Evolutionary conservation across 2,329 filamentous ascomycete genomes (phyloP).

Genomic region (Samsoniella hepiali): DNA sequence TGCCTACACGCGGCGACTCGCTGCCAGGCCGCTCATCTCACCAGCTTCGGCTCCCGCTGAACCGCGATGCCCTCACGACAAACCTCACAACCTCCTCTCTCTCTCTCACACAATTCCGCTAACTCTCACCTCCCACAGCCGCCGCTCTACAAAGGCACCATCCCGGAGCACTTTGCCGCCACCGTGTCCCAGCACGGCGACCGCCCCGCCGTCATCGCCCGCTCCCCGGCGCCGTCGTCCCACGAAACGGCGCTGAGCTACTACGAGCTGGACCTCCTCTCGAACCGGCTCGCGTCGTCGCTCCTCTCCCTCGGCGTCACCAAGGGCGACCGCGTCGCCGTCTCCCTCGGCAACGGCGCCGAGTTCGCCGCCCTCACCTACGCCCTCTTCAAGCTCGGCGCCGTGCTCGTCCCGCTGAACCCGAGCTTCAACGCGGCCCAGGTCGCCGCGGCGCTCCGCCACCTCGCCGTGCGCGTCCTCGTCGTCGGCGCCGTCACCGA

Average conservation of each 20-base stretch:
- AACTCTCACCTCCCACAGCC: slow-evolving; percentile 45
- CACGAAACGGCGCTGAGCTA: slow-evolving; percentile 72
- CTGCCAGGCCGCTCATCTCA: neutral
- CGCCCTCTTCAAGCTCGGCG: slow-evolving; percentile 91
- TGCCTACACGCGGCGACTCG: neutral
- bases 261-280: slow-evolving; percentile 67
- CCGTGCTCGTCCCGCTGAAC: slow-evolving; percentile 88
- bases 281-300: slow-evolving; percentile 71
- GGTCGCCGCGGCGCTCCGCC: slow-evolving; percentile 72
- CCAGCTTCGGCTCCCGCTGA: neutral
- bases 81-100: neutral
- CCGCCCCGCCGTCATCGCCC: slow-evolving; percentile 54
- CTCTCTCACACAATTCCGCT: neutral
- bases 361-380: slow-evolving; percentile 86
- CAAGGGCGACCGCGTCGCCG: slow-evolving; percentile 81
- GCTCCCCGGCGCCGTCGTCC: slow-evolving; percentile 37
- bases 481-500: slow-evolving; percentile 88
- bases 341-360: slow-evolving; percentile 79
- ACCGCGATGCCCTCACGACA: neutral
- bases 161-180: slow-evolving; percentile 68
- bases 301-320: slow-evolving; percentile 67
- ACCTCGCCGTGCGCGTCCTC: slow-evolving; percentile 70
- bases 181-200: slow-evolving; percentile 65
- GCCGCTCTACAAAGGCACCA: slow-evolving; percentile 62
- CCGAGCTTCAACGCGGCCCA: slow-evolving; percentile 81